phyloP scores from a whole-genome alignment of 2,329 filamentous ascomycete species.

The Colletotrichum sp. region DNA sequence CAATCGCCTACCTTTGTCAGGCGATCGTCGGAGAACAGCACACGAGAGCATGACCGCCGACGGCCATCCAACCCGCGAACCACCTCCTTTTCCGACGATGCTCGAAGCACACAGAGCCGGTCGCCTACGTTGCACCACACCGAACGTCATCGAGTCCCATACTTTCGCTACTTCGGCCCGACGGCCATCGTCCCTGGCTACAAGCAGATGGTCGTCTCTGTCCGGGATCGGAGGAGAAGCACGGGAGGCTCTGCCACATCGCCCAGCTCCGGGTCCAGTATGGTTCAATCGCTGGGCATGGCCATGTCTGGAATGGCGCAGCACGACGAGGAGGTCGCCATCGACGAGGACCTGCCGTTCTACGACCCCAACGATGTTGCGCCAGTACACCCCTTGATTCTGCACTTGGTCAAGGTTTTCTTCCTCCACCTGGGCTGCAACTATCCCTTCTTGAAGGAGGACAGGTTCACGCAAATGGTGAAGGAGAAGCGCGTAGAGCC shows the following conservation, averaged over 20 bases:
- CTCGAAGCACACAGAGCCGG: conserved; percentile 40
- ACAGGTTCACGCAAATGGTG: conserved; percentile 76
- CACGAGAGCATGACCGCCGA: conserved; percentile 17
- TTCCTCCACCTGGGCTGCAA: conserved; percentile 85
- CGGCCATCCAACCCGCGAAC: conserved; percentile 33
- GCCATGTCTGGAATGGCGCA: conserved; percentile 5
- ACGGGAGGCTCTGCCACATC: conserved; percentile 60
- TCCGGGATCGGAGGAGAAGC: conserved; percentile 69
- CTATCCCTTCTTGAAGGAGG: conserved; percentile 80
- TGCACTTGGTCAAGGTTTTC: conserved; percentile 79
- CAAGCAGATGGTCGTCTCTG: conserved; percentile 88
- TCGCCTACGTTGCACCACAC: conserved; percentile 55
- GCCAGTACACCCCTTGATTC: conserved; percentile 77
- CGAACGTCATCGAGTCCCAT: conserved; percentile 75
- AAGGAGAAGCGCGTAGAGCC: conserved; percentile 82
- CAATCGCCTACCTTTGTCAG: conserved; percentile 12
- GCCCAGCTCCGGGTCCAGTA: conserved; percentile 43
- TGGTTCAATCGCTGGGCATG: conserved; percentile 7
- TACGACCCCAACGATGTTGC: conserved; percentile 77
- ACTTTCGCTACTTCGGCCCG: conserved; percentile 89
- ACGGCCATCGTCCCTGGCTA: conserved; percentile 92
- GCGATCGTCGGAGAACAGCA: conserved; percentile 5
- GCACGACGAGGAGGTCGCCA: conserved; percentile 45
- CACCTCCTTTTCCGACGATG: conserved; percentile 45
- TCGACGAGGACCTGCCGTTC: conserved; percentile 65